Evolutionary conservation across 1,139 yeast species (phyloP).

Genomic region (Meyerozyma athensensis): DNA sequence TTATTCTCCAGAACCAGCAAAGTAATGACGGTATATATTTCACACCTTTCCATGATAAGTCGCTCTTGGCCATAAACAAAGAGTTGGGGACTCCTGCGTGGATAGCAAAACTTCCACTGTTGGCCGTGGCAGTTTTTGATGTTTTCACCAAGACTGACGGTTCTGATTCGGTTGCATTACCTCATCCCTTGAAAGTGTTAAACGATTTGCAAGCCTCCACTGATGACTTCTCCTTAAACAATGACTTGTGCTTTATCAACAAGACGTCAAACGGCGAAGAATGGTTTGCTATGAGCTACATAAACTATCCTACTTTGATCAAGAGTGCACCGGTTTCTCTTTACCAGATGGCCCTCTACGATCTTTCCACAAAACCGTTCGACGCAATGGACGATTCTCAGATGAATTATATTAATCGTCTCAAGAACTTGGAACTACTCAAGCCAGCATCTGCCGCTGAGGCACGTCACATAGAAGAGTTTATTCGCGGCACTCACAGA

Average conservation of each 20-base stretch:
- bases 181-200: constrained; percentile 58
- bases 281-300: constrained; percentile 86
- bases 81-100: constrained; percentile 69
- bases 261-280: constrained; percentile 55
- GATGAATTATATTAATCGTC: constrained; percentile 9
- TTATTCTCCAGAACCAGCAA: constrained; percentile 46
- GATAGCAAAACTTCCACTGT: constrained; percentile 65
- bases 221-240: constrained; percentile 21
- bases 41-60: constrained; percentile 78
- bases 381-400: constrained; percentile 6
- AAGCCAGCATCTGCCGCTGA: constrained; percentile 9
- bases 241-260: constrained; percentile 55
- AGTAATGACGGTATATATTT: constrained; percentile 71
- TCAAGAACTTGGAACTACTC: constrained; percentile 19
- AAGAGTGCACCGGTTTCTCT: constrained; percentile 71
- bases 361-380: constrained; percentile 11
- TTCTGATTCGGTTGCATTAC: constrained; percentile 44
- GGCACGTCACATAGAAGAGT: constrained; percentile 21
- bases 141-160: constrained; percentile 40
- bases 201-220: constrained; percentile 28
- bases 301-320: constrained; percentile 73
- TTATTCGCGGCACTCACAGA: constrained; percentile 51
- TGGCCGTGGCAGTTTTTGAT: constrained; percentile 72
- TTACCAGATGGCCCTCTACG: constrained; percentile 41
- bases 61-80: constrained; percentile 62